Base-by-base conservation (phyloP, 257 asterid genomes). In the Haberlea rhodopensis region DNA sequence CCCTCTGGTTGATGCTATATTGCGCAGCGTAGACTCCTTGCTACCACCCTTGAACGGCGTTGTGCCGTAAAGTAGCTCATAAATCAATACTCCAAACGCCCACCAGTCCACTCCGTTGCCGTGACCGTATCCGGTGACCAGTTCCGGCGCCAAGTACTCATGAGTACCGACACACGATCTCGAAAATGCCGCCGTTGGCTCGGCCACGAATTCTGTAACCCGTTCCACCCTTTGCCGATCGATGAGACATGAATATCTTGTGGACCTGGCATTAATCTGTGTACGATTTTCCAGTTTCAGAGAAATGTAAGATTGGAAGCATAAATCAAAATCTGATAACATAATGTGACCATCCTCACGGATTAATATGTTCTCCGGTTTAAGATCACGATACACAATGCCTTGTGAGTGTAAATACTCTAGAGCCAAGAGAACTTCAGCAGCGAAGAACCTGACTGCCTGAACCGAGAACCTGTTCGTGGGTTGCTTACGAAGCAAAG, bases 21-120 rank as follows among this genome's bases (percentile, higher is more conserved):
- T 90, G 68, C 95, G 95, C 71, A 90, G 83, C 54, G 97, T 90
- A 16, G 95, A 78, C 74, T 90, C 97, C 70, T 90, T 90, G 37
- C 88, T 88, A 53, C 79, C 75, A 0, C 96, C 97, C 21, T 88
- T 88, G 54, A 84, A 90, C 74, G 96, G 96, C 34, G 97, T 90
- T 58, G 84, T 76, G 0, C 97, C 97, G 46, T 71, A 70, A 45
- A 90, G 5, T 2, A 90, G 96, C 89, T n/a, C n/a, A n/a, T n/a
- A n/a, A n/a, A n/a, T n/a, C n/a, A n/a, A n/a, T n/a, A n/a, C n/a
- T n/a, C n/a, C n/a, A n/a, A n/a, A n/a, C n/a, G n/a, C n/a, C n/a
- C n/a, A n/a, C n/a, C n/a, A n/a, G n/a, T n/a, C n/a, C n/a, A n/a
- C n/a, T n/a, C n/a, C n/a, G n/a, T n/a, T n/a, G n/a, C n/a, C n/a